Percentiles rank a stretch among this genome's conserved stretches.
These are phyloP conservation scores for Penicillium paradoxum DNA, from an alignment of 495 filamentous ascomycete species.

Conservation along the genomic window DNA sequence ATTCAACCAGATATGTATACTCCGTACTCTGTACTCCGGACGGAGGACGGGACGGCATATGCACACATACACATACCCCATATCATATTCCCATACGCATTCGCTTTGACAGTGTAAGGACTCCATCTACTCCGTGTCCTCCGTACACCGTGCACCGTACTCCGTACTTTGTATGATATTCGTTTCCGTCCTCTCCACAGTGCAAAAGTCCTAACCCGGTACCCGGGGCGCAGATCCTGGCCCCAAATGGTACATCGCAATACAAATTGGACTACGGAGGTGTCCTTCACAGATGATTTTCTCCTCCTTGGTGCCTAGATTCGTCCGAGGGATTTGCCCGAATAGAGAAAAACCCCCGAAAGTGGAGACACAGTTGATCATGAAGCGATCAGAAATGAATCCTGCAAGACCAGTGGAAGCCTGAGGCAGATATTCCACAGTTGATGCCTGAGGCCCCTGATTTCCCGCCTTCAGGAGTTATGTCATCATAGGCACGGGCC, in stretches of 20 bases:
- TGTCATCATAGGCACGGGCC: slow-evolving; percentile 10
- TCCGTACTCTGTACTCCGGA: no score
- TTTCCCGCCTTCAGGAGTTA: neutral
- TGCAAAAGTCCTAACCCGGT: neutral
- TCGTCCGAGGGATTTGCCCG: slow-evolving; percentile 5
- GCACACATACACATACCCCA: no score
- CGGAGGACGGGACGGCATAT: no score
- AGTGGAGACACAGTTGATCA: slow-evolving; percentile 1
- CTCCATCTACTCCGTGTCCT: no score
- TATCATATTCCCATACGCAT: no score
- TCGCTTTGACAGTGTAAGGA: no score
- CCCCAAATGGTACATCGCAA: neutral
- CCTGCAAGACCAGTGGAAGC: no score
- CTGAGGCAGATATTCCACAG: neutral
- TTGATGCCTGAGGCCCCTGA: neutral
- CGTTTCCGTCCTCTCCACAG: slow-evolving; percentile 10
- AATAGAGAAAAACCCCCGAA: slow-evolving; percentile 10
- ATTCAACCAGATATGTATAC: neutral
- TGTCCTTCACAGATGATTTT: no score
- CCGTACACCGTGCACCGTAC: no score
- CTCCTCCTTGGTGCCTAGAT: no score
- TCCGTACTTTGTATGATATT: neutral
- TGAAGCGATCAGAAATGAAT: no score
- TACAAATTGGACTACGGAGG: slow-evolving; percentile 5
- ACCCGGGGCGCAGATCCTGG: slow-evolving; percentile 2